A percentile compares a stretch with the other conserved stretches of the same genome.
Evolutionary conservation across 1,284 basidiomycete genomes (phyloP).

Genomic region (Ceratobasidium sp.): DNA sequence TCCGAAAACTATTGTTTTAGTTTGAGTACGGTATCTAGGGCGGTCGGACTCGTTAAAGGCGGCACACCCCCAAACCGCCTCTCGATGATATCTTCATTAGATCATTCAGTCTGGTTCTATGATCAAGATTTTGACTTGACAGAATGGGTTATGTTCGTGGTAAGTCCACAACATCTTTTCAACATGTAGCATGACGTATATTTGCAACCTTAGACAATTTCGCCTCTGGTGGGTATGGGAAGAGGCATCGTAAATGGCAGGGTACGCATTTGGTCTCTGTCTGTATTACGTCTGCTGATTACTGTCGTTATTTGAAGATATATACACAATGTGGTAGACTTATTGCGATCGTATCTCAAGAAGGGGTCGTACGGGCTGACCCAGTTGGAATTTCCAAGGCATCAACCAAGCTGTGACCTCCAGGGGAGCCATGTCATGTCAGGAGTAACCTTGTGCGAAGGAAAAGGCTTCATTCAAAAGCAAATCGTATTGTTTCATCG

Average conservation of each 20-base stretch:
- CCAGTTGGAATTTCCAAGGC: too few relatives aligned
- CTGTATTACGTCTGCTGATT: neutral
- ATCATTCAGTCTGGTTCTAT: constrained; percentile 88
- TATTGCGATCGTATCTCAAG: constrained; percentile 83
- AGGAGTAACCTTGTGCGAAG: too few relatives aligned
- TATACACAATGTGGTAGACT: constrained; percentile 75
- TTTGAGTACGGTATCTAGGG: constrained; percentile 67
- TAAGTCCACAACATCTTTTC: constrained; percentile 50
- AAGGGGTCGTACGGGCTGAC: constrained; percentile 73
- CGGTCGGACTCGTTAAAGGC: constrained; percentile 66
- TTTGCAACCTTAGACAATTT: constrained; percentile 59
- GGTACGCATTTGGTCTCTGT: constrained; percentile 50
- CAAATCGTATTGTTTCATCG: too few relatives aligned
- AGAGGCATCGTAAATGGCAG: constrained; percentile 77
- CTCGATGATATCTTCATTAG: constrained; percentile 81
- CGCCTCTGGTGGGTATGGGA: constrained; percentile 70
- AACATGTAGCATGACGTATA: too few relatives aligned
- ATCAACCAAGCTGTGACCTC: too few relatives aligned
- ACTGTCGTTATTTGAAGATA: constrained; percentile 62
- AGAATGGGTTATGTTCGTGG: constrained; percentile 82
- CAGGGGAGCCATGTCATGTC: too few relatives aligned
- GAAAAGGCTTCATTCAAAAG: too few relatives aligned
- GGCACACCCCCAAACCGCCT: constrained; percentile 60
- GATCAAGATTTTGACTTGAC: constrained; percentile 76
- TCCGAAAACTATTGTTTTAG: constrained; percentile 51